Percentiles rank a stretch among this genome's conserved stretches.
These are phyloP conservation scores for Dimocarpus longan DNA, from an alignment of 345 rosid genomes.

Conservation along the genomic window DNA sequence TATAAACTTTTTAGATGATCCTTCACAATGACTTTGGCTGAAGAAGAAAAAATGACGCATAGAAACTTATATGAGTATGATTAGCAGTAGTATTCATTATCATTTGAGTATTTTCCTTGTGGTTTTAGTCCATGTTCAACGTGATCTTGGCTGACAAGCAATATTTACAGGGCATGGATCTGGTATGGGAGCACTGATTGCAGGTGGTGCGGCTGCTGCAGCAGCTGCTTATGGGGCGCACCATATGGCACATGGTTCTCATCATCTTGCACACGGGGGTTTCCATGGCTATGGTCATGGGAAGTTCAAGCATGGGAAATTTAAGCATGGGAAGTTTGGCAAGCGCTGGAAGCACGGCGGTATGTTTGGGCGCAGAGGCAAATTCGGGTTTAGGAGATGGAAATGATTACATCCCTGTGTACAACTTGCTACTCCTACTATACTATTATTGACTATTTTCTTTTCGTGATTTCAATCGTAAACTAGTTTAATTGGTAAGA, in stretches of 20 bases:
- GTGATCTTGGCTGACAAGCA: slow-evolving; percentile 7
- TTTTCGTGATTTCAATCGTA: background rate
- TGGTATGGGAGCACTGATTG: slow-evolving; percentile 63
- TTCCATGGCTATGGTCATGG: slow-evolving; percentile 65
- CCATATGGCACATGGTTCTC: slow-evolving; percentile 57
- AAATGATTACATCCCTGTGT: slow-evolving; percentile 34
- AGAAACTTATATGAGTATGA: background rate
- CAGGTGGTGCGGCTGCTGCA: slow-evolving; percentile 74
- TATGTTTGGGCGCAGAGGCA: slow-evolving; percentile 72
- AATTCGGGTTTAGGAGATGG: slow-evolving; percentile 47
- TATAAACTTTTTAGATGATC: background rate
- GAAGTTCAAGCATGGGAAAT: slow-evolving; percentile 70
- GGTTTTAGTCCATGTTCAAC: background rate
- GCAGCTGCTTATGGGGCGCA: slow-evolving; percentile 76
- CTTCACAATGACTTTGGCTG: background rate
- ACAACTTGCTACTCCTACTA: no score
- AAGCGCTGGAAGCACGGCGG: slow-evolving; percentile 62
- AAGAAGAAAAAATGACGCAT: background rate
- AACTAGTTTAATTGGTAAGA: background rate
- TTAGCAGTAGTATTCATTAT: background rate
- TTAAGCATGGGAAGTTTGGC: slow-evolving; percentile 71
- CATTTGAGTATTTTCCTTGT: background rate
- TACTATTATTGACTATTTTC: background rate
- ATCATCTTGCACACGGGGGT: slow-evolving; percentile 33
- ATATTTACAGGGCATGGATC: slow-evolving; percentile 42